phyloP scores from a whole-genome alignment of 495 filamentous ascomycete species.

The Elaphomyces granulatus region DNA sequence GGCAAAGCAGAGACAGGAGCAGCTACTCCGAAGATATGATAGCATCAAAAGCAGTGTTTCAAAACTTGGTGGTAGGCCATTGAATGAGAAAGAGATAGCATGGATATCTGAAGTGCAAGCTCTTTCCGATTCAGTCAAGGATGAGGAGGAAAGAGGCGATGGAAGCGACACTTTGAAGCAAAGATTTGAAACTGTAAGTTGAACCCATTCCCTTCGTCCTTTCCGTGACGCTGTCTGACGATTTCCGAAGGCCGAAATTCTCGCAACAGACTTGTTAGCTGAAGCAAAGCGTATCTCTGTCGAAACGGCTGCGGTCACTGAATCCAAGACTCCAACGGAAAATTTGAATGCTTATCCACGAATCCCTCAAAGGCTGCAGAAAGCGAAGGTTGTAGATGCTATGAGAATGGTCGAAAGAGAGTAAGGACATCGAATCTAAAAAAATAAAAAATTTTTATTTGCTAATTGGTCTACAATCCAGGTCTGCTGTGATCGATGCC shows the following conservation, averaged over 20 bases:
- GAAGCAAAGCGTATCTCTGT: slow-evolving; percentile 28
- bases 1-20: slow-evolving; percentile 42
- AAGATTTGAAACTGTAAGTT: slow-evolving; percentile 27
- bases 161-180: slow-evolving; percentile 18
- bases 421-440: slow-evolving; percentile 15
- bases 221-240: too few relatives aligned
- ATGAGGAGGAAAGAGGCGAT: slow-evolving; percentile 11
- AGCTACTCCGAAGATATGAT: slow-evolving; percentile 50
- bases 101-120: slow-evolving; percentile 51
- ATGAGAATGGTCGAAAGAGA: slow-evolving; percentile 60
- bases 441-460: not conserved
- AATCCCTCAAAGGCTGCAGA: slow-evolving; percentile 54
- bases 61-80: slow-evolving; percentile 40
- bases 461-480: slow-evolving; percentile 8
- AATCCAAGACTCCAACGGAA: slow-evolving; percentile 20
- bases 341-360: slow-evolving; percentile 21
- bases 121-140: slow-evolving; percentile 25
- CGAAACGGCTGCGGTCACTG: slow-evolving; percentile 14
- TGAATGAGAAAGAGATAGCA: slow-evolving; percentile 59
- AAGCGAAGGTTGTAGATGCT: slow-evolving; percentile 51
- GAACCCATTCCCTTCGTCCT: not conserved
- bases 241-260: slow-evolving; percentile 24
- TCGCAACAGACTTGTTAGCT: slow-evolving; percentile 38
- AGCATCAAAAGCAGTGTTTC: slow-evolving; percentile 44
- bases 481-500: slow-evolving; percentile 26